phyloP scores from a whole-genome alignment of 192 early-diverging fungal genomes.

The Backusella australiensis region DNA sequence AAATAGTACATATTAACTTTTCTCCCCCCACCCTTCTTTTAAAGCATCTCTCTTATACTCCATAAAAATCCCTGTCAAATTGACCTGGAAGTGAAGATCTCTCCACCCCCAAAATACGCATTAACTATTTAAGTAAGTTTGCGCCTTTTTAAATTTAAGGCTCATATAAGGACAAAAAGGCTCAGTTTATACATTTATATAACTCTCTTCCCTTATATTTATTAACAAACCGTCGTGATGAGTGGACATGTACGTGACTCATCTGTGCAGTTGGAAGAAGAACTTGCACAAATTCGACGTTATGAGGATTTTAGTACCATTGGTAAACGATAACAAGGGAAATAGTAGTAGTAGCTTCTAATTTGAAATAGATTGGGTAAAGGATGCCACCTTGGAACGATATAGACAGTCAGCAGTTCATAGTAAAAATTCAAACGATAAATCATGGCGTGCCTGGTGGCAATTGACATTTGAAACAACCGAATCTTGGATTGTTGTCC shows the following conservation, averaged over 20 bases:
- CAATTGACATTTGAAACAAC: conserved; percentile 63
- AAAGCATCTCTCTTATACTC: no score
- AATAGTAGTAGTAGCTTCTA: not conserved
- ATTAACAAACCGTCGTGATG: not conserved
- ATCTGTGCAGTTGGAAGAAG: conserved; percentile 38
- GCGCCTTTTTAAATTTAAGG: no score
- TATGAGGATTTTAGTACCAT: conserved; percentile 72
- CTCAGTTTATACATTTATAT: no score
- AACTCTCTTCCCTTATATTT: not conserved
- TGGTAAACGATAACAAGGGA: conserved; percentile 31
- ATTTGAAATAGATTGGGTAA: conserved; percentile 56
- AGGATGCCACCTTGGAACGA: conserved; percentile 63
- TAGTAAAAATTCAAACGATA: conserved; percentile 31
- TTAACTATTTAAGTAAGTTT: no score
- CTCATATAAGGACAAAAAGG: no score
- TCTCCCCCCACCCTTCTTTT: no score
- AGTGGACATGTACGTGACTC: conserved; percentile 12
- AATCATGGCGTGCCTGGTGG: conserved; percentile 51
- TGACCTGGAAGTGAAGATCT: no score
- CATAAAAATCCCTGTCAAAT: no score
- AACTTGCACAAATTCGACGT: conserved; percentile 46
- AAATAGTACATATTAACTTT: no score
- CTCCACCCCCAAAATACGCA: no score
- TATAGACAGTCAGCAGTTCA: conserved; percentile 45
- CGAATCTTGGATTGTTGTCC: conserved; percentile 86